Base-by-base conservation (phyloP, 2,329 filamentous ascomycete genomes). In the Emergomyces orientalis region DNA sequence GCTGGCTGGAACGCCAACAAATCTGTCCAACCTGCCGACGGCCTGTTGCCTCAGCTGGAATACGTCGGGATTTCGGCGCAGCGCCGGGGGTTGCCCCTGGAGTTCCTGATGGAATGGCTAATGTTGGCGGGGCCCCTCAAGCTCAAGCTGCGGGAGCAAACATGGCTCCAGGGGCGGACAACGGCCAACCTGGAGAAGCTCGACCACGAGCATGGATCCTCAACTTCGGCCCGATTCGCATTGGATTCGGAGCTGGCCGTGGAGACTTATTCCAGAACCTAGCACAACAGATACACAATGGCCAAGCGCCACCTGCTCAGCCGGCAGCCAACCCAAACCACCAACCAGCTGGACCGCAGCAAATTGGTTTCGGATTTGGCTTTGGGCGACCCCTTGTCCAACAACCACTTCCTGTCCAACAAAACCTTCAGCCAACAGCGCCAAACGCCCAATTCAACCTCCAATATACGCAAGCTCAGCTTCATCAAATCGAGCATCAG, bases 1-100 rank as follows among this genome's bases (percentile, higher is more conserved):
- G 92, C 74, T 99, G 94, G 94, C 82, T 99, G 34, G 94, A 99
- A 79, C 84, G 94, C 67, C 94, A 99, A 75, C 94, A 99, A 77
- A 92, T 96, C 41, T 99, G 94, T 73, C 94, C 94, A 7, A 99
- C 91, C 2, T 99, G 94, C 74, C 86, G 94, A 69, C 85, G 89
- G 59, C 87, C 93, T 19, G 94, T 96, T 19, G 79, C 91, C 45
- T 82, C 82, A 1, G 77, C 65, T 65, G 72, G 51, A 64, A 72
- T 56, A 70, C 69, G 67, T 59, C 69, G 65, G 58, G 69, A 65
- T 71, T 62, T 77, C 75, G 72, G 64, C 30, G 70, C 47, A 19
- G 39, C 43, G 6, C 61, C 41, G 41, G 63, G 49, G 30, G 63
- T 30, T 25, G 56, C 60, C 11, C 55, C 51, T 43, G 56, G 62